These are phyloP conservation scores for Penicillium samsonianum DNA, from an alignment of 495 filamentous ascomycete genomes.

Conservation along the genomic window DNA sequence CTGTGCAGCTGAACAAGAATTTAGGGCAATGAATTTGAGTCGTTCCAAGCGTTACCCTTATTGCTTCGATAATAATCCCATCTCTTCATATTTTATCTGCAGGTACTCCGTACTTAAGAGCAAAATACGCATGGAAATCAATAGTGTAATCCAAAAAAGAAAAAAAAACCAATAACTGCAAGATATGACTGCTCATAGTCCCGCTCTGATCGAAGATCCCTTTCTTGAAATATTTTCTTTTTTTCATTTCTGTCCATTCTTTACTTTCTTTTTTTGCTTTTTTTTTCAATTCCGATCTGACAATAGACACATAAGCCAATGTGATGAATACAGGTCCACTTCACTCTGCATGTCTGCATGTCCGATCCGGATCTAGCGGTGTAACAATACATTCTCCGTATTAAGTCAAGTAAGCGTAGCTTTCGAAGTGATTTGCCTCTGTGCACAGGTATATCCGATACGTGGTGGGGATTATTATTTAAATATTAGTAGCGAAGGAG, in stretches of 20 bases:
- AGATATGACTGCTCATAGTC: slow-evolving; percentile 23
- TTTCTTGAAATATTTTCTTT: not conserved
- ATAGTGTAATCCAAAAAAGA: slow-evolving; percentile 19
- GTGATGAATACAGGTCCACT: slow-evolving; percentile 26
- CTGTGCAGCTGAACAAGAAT: not conserved
- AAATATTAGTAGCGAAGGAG: not conserved
- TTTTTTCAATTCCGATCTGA: not conserved
- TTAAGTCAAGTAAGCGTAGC: slow-evolving; percentile 9
- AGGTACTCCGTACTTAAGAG: not conserved
- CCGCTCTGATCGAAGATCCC: slow-evolving; percentile 20
- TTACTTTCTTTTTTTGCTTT: slow-evolving; percentile 6
- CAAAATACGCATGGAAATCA: slow-evolving; percentile 11
- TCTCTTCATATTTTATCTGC: not conserved
- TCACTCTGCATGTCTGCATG: too few relatives aligned
- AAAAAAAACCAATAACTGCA: slow-evolving; percentile 4
- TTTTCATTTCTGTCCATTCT: not conserved
- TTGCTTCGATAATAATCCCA: too few relatives aligned
- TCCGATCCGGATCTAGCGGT: slow-evolving; percentile 33
- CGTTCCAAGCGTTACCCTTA: not conserved
- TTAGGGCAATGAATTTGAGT: not conserved
- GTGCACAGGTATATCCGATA: slow-evolving; percentile 18
- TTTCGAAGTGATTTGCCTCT: slow-evolving; percentile 16
- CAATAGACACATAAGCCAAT: slow-evolving; percentile 20
- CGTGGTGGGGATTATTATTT: not conserved
- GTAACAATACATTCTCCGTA: slow-evolving; percentile 21